A percentile compares a stretch with the other conserved stretches of the same genome.
Conservation (phyloP, 2,329 filamentous ascomycete genomes). For the Dothidotthia symphoricarpi region DNA sequence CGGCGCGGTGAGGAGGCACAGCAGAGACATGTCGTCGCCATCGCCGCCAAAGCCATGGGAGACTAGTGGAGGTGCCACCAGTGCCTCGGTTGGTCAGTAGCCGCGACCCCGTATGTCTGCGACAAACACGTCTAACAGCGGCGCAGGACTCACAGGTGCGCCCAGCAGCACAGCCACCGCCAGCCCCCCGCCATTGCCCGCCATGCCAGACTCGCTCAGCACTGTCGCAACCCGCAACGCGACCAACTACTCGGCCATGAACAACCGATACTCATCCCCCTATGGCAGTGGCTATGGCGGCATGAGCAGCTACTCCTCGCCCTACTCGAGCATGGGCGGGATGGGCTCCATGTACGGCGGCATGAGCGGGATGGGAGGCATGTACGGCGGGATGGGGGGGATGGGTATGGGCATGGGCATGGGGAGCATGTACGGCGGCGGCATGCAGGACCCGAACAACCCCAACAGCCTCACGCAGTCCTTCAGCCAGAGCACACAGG, state of each 20-base stretch:
- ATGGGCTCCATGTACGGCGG: conserved; percentile 44
- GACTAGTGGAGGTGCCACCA: conserved; percentile 62
- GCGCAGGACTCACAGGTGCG: conserved; percentile 36
- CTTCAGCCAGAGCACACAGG: conserved; percentile 91
- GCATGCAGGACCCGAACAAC: conserved; percentile 70
- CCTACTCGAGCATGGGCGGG: conserved; percentile 54
- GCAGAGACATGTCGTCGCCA: conserved; percentile 53
- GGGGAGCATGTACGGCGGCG: conserved; percentile 54
- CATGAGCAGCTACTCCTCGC: conserved; percentile 55
- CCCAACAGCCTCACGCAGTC: conserved; percentile 92
- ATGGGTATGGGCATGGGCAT: conserved; percentile 44
- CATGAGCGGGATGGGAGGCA: conserved; percentile 49
- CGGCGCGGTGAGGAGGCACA: conserved; percentile 25
- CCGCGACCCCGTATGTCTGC: conserved; percentile 12
- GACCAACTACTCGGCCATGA: conserved; percentile 71
- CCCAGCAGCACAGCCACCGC: conserved; percentile 40
- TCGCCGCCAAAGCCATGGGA: conserved; percentile 99
- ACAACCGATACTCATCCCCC: conserved; percentile 54
- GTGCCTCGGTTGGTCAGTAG: conserved; percentile 41
- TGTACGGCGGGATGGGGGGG: conserved; percentile 43
- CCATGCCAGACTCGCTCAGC: conserved; percentile 74
- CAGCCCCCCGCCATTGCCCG: conserved; percentile 68
- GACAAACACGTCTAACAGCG: conserved; percentile 23
- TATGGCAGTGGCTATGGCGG: conserved; percentile 49
- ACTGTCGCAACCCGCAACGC: conserved; percentile 85